Evolutionary conservation across 139 green algal species (phyloP).

Genomic region (Astrephomene gubernaculifera): DNA sequence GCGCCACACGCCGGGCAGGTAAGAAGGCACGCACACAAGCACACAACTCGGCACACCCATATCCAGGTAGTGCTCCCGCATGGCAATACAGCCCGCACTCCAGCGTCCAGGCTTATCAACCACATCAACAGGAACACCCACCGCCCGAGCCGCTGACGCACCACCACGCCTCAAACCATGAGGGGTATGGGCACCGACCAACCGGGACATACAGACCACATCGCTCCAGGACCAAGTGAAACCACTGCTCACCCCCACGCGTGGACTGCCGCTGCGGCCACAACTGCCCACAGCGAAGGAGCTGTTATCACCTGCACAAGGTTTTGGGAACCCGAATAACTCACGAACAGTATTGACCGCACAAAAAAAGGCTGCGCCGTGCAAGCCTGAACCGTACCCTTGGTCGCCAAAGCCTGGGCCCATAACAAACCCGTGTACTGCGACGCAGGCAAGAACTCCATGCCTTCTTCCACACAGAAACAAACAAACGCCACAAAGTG

Average conservation of each 20-base stretch:
- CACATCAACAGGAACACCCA: neutral
- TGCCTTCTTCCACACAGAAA: slow-evolving; percentile 1
- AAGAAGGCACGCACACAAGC: too few species aligned
- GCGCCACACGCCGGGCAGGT: too few species aligned
- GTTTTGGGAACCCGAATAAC: slow-evolving; percentile 1
- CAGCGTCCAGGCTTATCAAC: neutral
- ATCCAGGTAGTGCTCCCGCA: slow-evolving; percentile 20
- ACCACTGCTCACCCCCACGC: neutral
- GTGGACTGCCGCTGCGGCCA: neutral
- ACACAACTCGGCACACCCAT: too few species aligned
- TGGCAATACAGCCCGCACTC: neutral
- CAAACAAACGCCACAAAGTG: slow-evolving; percentile 2
- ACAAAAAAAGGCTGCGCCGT: slow-evolving; percentile 20
- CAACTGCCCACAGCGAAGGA: neutral
- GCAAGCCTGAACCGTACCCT: neutral
- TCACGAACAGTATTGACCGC: slow-evolving; percentile 30
- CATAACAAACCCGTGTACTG: neutral
- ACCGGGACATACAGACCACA: neutral
- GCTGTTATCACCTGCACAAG: neutral
- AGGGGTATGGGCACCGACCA: neutral
- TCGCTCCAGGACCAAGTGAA: neutral
- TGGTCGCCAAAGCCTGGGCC: neutral
- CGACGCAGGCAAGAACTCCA: neutral
- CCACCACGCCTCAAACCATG: slow-evolving; percentile 9
- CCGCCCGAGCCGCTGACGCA: neutral